These are phyloP conservation scores for grape (Vitis vinifera) DNA, from an alignment of 164 flowering plant genomes.

Conservation along the genomic window ASM3070453v1 NC_081811.1:4442001-4442500, in stretches of 20 bases:
- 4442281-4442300: too few species aligned
- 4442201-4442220: not conserved
- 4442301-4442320: not conserved
- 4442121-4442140: too few species aligned
- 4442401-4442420: conserved; percentile 35
- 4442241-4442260: too few species aligned
- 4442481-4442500: conserved; percentile 30
- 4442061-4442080: too few species aligned
- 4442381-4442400: not conserved
- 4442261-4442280: too few species aligned
- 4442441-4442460: conserved; percentile 34
- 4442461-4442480: conserved; percentile 40
- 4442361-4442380: not conserved
- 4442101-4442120: too few species aligned
- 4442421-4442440: conserved; percentile 35
- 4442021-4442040: too few species aligned
- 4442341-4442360: not conserved
- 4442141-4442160: too few species aligned
- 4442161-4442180: too few species aligned
- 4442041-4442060: too few species aligned
- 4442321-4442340: not conserved
- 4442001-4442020: too few species aligned
- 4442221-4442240: not conserved
- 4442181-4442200: not conserved
- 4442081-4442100: too few species aligned